phyloP scores from a whole-genome alignment of 2,329 filamentous ascomycete species.

The Aureobasidium sp. region DNA sequence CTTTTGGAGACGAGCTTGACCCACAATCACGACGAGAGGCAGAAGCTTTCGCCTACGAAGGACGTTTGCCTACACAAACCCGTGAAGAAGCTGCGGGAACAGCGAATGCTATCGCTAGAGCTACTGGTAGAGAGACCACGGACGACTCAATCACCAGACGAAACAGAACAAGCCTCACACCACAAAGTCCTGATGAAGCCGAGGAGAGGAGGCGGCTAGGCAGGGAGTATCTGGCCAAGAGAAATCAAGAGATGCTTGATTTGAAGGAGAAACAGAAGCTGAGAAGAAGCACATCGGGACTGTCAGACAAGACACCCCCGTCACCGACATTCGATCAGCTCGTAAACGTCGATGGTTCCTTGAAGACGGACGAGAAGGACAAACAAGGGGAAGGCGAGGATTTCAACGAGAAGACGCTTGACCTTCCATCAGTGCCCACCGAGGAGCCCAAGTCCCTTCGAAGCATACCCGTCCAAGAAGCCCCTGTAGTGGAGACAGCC shows the following conservation, averaged over 20 bases:
- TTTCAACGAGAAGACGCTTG: constrained; percentile 8
- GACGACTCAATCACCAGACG: constrained; percentile 6
- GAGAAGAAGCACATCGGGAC: neutral
- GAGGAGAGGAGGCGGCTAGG: constrained; percentile 30
- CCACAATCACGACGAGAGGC: constrained; percentile 34
- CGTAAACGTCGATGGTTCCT: constrained; percentile 35
- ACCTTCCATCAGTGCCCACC: constrained; percentile 16
- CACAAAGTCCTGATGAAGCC: constrained; percentile 19
- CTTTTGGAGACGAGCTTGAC: constrained; percentile 54
- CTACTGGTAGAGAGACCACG: constrained; percentile 25
- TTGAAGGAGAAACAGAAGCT: constrained; percentile 25
- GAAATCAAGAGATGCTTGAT: constrained; percentile 30
- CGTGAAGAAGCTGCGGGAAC: constrained; percentile 28
- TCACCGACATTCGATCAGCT: constrained; percentile 34
- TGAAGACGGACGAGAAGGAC: constrained; percentile 21
- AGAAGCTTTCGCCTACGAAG: constrained; percentile 33
- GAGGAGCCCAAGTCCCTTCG: constrained; percentile 14
- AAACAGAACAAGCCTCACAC: neutral
- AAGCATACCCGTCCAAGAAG: neutral
- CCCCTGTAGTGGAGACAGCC: constrained; percentile 19
- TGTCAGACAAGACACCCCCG: constrained; percentile 14
- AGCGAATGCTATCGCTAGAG: constrained; percentile 27
- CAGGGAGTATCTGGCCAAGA: constrained; percentile 29
- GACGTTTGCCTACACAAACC: constrained; percentile 24
- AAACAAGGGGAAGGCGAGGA: neutral